These are phyloP conservation scores for Pythium dissotocum DNA, from an alignment of 352 stramenopile species.

Conservation along the genomic window DNA sequence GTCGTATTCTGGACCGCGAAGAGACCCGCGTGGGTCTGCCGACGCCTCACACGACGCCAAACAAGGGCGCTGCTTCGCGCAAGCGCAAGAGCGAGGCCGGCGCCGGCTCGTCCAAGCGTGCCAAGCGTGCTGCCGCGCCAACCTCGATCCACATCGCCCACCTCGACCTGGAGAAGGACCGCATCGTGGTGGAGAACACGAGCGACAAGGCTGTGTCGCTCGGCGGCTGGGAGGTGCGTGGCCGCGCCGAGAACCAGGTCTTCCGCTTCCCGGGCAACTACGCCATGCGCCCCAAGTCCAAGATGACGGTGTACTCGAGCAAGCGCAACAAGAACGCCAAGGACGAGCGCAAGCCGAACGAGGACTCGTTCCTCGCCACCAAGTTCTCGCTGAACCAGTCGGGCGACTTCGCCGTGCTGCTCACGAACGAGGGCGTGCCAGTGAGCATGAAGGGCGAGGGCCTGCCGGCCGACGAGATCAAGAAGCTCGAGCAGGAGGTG, in stretches of 20 bases:
- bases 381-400: constrained; percentile 77
- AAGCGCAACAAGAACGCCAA: constrained; percentile 81
- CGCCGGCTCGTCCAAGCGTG: constrained; percentile 37
- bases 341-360: constrained; percentile 65
- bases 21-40: constrained; percentile 63
- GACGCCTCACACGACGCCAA: constrained; percentile 49
- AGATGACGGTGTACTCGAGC: constrained; percentile 76
- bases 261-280: constrained; percentile 74
- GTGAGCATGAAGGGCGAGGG: constrained; percentile 70
- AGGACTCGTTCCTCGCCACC: constrained; percentile 77
- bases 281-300: constrained; percentile 65
- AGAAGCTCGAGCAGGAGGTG: constrained; percentile 56
- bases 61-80: constrained; percentile 37
- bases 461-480: constrained; percentile 58
- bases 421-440: constrained; percentile 62
- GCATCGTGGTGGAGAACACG: constrained; percentile 77
- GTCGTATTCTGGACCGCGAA: constrained; percentile 79
- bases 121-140: constrained; percentile 39
- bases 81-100: constrained; percentile 67
- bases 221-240: constrained; percentile 66
- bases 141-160: constrained; percentile 62
- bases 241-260: constrained; percentile 54
- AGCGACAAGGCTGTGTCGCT: constrained; percentile 58
- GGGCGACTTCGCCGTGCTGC: constrained; percentile 68
- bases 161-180: constrained; percentile 73